A percentile compares a stretch with the other conserved stretches of the same genome.
phyloP scores from a whole-genome alignment of 192 early-diverging fungal species.

The Obelidium mucronatum region DNA sequence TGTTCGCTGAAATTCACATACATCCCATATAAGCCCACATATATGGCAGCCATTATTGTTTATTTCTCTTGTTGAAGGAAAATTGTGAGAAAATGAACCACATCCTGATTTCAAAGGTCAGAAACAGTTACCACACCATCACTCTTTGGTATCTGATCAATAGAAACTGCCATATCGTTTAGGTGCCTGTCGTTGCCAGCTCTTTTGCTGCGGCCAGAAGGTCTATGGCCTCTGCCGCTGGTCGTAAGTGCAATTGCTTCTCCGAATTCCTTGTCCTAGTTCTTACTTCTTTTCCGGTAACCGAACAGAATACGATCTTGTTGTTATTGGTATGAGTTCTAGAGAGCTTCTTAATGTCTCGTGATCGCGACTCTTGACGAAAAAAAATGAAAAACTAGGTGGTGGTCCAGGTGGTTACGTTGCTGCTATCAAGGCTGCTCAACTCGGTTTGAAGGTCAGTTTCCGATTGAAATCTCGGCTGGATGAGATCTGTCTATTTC shows the following conservation, averaged over 20 bases:
- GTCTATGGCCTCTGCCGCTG: constrained; percentile 17
- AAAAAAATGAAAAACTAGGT: constrained; percentile 54
- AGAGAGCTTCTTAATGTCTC: neutral
- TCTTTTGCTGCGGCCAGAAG: neutral
- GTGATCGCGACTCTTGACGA: neutral
- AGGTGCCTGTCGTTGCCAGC: neutral
- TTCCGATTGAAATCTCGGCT: neutral
- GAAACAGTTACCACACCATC: too few species aligned
- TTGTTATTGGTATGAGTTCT: constrained; percentile 37
- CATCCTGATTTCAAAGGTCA: too few species aligned
- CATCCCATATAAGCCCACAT: too few species aligned
- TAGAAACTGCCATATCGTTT: too few species aligned
- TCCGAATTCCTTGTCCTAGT: neutral
- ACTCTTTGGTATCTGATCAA: too few species aligned
- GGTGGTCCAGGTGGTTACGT: constrained; percentile 99
- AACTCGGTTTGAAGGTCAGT: constrained; percentile 93
- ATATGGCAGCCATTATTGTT: too few species aligned
- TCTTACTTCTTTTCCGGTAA: neutral
- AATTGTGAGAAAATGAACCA: too few species aligned
- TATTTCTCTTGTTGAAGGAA: too few species aligned
- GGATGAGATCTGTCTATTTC: too few species aligned
- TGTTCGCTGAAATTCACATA: too few species aligned
- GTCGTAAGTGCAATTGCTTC: neutral
- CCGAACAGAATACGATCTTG: constrained; percentile 39
- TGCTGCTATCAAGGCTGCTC: constrained; percentile 98